Evolutionary conservation across 331 rosid genomes (phyloP).

Genomic region (Rhamnella rubrinervis): DNA sequence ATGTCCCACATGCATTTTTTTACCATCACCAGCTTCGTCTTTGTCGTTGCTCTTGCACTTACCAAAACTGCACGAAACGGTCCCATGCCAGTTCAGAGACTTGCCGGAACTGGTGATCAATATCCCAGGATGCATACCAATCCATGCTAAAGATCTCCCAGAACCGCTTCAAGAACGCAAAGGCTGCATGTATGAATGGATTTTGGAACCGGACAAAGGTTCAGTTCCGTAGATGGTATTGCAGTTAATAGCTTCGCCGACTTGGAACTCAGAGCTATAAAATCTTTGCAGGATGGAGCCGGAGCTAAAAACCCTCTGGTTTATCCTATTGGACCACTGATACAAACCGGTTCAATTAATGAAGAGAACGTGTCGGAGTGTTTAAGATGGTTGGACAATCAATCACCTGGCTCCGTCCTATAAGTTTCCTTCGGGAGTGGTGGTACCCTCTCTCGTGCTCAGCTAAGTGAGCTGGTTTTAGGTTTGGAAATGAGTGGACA

Average conservation of each 20-base stretch:
- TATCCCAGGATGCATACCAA: slow-evolving; percentile 8
- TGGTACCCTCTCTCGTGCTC: slow-evolving; percentile 12
- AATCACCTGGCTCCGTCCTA: slow-evolving; percentile 8
- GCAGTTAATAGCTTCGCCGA: not conserved
- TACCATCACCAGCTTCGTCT: not conserved
- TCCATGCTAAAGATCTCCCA: slow-evolving; percentile 6
- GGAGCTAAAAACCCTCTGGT: not conserved
- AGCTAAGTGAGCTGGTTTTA: slow-evolving; percentile 18
- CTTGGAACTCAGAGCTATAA: not conserved
- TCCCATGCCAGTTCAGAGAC: not conserved
- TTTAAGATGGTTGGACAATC: slow-evolving; percentile 16
- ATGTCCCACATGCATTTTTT: slow-evolving; percentile 6
- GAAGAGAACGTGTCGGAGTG: not conserved
- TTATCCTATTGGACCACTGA: slow-evolving; percentile 3
- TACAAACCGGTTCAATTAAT: not conserved
- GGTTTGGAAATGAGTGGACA: slow-evolving; percentile 29
- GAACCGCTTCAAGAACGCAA: slow-evolving; percentile 6
- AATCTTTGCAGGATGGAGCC: not conserved
- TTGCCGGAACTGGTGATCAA: not conserved
- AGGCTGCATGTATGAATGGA: not conserved
- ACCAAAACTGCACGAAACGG: slow-evolving; percentile 2
- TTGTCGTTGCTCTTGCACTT: not conserved
- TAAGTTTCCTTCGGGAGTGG: slow-evolving; percentile 13
- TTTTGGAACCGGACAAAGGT: not conserved
- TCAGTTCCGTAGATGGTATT: not conserved